A percentile compares a stretch with the other conserved stretches of the same genome.
These are phyloP conservation scores for Clohesyomyces aquaticus DNA, from an alignment of 495 filamentous ascomycete genomes.

Conservation along the genomic window DNA sequence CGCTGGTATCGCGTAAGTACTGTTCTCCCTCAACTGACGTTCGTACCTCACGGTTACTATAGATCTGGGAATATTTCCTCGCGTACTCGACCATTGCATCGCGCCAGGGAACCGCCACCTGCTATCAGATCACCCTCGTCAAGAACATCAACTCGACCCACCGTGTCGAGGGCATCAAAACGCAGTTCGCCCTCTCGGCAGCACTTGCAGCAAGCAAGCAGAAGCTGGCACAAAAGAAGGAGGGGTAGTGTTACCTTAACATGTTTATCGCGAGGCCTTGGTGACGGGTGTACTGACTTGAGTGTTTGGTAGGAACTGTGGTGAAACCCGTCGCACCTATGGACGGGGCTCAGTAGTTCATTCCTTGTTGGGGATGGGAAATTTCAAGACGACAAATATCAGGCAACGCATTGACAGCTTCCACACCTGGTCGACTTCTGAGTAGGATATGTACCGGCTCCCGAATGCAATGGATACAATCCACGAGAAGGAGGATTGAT, in stretches of 20 bases:
- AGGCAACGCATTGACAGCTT: too few species aligned
- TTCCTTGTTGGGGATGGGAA: too few species aligned
- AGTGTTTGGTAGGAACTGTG: too few species aligned
- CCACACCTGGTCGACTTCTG: too few species aligned
- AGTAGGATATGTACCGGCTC: too few species aligned
- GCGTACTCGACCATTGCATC: conserved; percentile 91
- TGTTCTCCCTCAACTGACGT: background rate
- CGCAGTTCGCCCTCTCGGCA: conserved; percentile 74
- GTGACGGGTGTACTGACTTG: background rate
- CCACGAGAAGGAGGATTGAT: too few species aligned
- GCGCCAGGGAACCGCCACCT: conserved; percentile 89
- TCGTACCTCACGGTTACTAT: conserved; percentile 3
- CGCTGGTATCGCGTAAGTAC: conserved; percentile 90
- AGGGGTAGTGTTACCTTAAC: background rate
- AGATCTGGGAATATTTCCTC: conserved; percentile 99
- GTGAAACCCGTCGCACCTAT: too few species aligned
- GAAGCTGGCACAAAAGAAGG: background rate
- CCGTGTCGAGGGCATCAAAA: conserved; percentile 81
- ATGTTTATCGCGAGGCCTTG: background rate
- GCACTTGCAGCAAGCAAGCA: conserved; percentile 49
- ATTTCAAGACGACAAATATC: too few species aligned
- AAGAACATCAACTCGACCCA: conserved; percentile 99
- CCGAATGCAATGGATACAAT: too few species aligned
- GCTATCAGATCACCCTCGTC: conserved; percentile 92
- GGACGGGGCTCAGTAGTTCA: too few species aligned